Evolutionary conservation across 2,329 filamentous ascomycete genomes (phyloP), one percentile per base, ranked within the genome.

Genomic region (Verticillium dahliae): DNA sequence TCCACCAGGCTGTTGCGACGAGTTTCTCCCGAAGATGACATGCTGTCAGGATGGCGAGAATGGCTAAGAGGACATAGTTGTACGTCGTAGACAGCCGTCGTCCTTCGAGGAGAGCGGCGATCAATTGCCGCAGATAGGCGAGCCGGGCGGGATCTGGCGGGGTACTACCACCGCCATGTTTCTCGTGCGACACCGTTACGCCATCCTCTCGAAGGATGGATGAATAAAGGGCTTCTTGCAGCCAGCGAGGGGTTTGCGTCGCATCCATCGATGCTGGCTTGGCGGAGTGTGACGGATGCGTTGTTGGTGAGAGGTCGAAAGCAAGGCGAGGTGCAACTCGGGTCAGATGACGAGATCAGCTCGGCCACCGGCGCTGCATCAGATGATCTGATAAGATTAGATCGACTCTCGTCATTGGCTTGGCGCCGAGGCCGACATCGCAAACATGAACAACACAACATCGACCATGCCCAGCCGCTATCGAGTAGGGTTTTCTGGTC

Each of bases 41-140:
- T 15, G 69, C 50, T 1, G 73, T 57, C 27, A 77, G 66, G 2
- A 71, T 13, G 0, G 66, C 27, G 4, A 78, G 66, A 9, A 73
- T 57, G 5, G 60, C 31, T 3, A 76, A 33, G 15, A 78, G 61
- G 15, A 71, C 69, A 22, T 71, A 41, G 60, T 77, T 78, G 63
- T 76, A 78, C 5, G 64, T 69, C 14, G 66, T 65, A 13, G 70
- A 66, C 22, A 78, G 67, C 5, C 56, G 57, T 22, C 76, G 72
- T 1, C 75, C 73, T 38, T 73, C 61, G 45, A 72, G 69, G 31
- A 77, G 65, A 27, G 67, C 66, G 9, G 63, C 58, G 59, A 75
- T 72, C 3, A 77, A 66, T 14, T 70, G 61, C 10, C 64, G 65
- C 7, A 78, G 59, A 52, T 75, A 77, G n/a, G 69, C 67, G 22